phyloP scores from a whole-genome alignment of 495 filamentous ascomycete species.

The Patellaria atrata region DNA sequence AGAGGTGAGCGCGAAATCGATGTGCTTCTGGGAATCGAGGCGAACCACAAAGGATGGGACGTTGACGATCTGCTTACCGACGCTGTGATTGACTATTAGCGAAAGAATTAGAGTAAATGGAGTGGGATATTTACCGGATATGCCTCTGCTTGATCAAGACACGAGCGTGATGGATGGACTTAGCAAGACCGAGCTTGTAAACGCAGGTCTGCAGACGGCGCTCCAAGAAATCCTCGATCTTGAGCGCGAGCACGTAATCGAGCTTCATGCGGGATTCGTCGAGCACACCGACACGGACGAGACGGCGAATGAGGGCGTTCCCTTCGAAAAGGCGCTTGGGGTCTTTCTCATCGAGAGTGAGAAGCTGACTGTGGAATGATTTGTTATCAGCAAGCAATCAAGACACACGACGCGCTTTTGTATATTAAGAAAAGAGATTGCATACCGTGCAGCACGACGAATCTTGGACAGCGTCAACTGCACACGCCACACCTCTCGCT shows the following conservation, averaged over 20 bases:
- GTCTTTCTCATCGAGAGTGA: constrained; percentile 99
- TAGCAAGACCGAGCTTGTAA: constrained; percentile 98
- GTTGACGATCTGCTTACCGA: constrained; percentile 99
- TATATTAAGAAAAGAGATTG: neutral
- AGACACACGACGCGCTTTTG: neutral
- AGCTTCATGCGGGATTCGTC: constrained; percentile 99
- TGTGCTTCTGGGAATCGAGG: constrained; percentile 99
- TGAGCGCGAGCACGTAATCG: constrained; percentile 99
- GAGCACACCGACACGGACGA: constrained; percentile 98
- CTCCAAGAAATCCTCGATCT: constrained; percentile 98
- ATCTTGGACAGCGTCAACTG: constrained; percentile 99
- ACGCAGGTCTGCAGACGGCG: constrained; percentile 97
- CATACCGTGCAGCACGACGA: constrained; percentile 99
- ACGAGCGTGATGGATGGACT: constrained; percentile 99
- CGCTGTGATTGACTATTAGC: constrained; percentile 31
- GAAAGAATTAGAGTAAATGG: constrained; percentile 8
- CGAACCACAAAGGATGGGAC: constrained; percentile 98
- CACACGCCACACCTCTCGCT: constrained; percentile 99
- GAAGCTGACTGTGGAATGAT: constrained; percentile 61
- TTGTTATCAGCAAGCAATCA: constrained; percentile 3
- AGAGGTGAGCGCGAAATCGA: constrained; percentile 94
- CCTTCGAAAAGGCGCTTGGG: constrained; percentile 99
- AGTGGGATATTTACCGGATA: constrained; percentile 50
- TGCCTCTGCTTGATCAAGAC: constrained; percentile 97
- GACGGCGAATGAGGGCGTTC: constrained; percentile 98